phyloP scores from a whole-genome alignment of 2,329 filamentous ascomycete genomes.

The Didymella exigua region DNA sequence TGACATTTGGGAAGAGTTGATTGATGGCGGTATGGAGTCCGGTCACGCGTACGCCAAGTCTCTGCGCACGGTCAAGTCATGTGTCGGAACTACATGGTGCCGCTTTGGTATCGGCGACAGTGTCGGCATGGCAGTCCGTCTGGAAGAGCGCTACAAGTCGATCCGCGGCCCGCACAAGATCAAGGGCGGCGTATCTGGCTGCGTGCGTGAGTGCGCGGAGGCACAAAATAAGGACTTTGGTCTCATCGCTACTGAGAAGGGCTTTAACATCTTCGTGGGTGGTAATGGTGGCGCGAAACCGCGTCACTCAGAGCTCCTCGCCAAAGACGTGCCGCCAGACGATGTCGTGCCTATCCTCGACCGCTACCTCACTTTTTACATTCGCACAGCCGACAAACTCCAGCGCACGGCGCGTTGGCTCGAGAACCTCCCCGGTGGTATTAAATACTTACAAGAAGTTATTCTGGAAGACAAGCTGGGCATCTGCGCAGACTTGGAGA shows the following conservation, averaged over 20 bases:
- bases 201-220: conserved; percentile 90
- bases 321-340: conserved; percentile 82
- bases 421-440: conserved; percentile 80
- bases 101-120: conserved; percentile 87
- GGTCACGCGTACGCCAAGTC: conserved; percentile 92
- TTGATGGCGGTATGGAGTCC: conserved; percentile 86
- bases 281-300: conserved; percentile 90
- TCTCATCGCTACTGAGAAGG: conserved; percentile 88
- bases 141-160: conserved; percentile 91
- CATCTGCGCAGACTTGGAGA: conserved; percentile 81
- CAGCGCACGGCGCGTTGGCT: conserved; percentile 90
- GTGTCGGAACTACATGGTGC: conserved; percentile 91
- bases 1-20: conserved; percentile 78
- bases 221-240: conserved; percentile 94
- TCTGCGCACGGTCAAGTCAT: conserved; percentile 87
- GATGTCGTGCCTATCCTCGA: conserved; percentile 85
- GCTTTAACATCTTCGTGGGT: conserved; percentile 89
- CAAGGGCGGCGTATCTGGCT: conserved; percentile 88
- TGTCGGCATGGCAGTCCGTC: conserved; percentile 84
- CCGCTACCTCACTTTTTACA: conserved; percentile 91
- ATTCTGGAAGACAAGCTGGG: conserved; percentile 85
- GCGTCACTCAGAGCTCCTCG: conserved; percentile 78
- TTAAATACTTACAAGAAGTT: conserved; percentile 81
- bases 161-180: conserved; percentile 89
- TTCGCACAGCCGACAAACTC: conserved; percentile 87